Percentiles rank a stretch among this genome's conserved stretches.
These are phyloP conservation scores for Citrus unshiu DNA, from an alignment of 345 rosid genomes.

Conservation along the genomic window DNA sequence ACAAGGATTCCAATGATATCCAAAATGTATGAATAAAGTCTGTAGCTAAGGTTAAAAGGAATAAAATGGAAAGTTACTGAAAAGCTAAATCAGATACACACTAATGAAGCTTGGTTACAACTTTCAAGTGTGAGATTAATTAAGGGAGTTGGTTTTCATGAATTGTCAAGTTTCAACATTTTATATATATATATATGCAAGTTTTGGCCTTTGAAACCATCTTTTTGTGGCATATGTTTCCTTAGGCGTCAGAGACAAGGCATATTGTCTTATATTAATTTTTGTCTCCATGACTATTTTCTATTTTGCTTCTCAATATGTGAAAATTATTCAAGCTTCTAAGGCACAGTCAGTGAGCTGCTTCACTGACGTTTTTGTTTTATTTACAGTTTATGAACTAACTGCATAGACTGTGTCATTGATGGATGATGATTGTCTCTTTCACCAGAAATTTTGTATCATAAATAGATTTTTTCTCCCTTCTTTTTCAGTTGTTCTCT, in stretches of 20 bases:
- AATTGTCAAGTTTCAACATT: not conserved
- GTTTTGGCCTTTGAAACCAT: not conserved
- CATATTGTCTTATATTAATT: no score
- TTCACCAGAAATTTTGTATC: conserved; percentile 1
- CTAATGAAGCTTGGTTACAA: no score
- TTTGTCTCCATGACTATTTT: not conserved
- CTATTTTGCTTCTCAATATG: no score
- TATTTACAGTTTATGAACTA: not conserved
- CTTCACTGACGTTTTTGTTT: no score
- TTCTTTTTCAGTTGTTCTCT: not conserved
- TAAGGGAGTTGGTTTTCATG: not conserved
- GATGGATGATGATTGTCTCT: not conserved
- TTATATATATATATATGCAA: not conserved
- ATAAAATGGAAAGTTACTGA: no score
- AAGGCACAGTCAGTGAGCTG: no score
- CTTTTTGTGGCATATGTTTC: not conserved
- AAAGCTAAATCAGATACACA: no score
- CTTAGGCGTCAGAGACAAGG: not conserved
- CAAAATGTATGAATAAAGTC: no score
- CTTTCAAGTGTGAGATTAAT: no score
- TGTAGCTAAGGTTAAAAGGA: no score
- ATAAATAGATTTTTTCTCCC: not conserved
- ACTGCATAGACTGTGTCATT: not conserved
- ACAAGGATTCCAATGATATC: no score
- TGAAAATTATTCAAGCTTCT: no score